Base-by-base conservation (phyloP, 108 stramenopile genomes). In the Conticribra weissflogii region DNA sequence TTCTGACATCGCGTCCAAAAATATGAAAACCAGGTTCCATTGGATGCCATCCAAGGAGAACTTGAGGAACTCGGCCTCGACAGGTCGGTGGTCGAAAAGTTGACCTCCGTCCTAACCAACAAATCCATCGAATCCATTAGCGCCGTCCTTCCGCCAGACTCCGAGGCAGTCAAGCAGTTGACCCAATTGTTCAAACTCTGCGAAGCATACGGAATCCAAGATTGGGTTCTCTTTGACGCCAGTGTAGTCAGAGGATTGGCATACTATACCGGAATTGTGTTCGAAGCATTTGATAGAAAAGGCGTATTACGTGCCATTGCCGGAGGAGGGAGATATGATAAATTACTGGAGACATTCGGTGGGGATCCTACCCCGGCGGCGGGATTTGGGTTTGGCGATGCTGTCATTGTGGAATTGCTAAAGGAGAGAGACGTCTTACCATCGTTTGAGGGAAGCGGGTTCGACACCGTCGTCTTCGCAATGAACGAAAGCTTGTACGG, bases 361-460 rank as follows among this genome's bases (percentile, higher is more conserved):
- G 97, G 95, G 3, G 93, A 98, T 24, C 82, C 93, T 3, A 88
- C 95, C 2, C 97, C 98, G 3, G 98, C 98, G 17, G 96, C 85
- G 29, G 98, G 98, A 23, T 99, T 99, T 79, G 98, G 98, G 25
- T 98, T 99, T 69, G 97, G 98, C 15, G 98, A 99, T 81, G 98
- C 98, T 22, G 98, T 99, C 0, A 97, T 99, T 71, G 92, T 98
- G 5, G 98, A 99, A 59, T 78, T 99, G 30, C 69, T 99, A 27
- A 91, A 93, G 63, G 95, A 95, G 23, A 86, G 94, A 44, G 68
- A 86, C 47, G 72, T 97, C 0, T 71, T 99, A 21, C 98, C 98
- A 19, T 88, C 96, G 4, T 91, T 93, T 69, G 89, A 91, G 47
- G 68, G 76, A 1, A 70, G 83, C 27, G 87, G 81, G 49, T 82